Percentiles rank a stretch among this genome's conserved stretches.
Conservation (phyloP, 768 basidiomycete species). For the Exsudoporus frostii region DNA sequence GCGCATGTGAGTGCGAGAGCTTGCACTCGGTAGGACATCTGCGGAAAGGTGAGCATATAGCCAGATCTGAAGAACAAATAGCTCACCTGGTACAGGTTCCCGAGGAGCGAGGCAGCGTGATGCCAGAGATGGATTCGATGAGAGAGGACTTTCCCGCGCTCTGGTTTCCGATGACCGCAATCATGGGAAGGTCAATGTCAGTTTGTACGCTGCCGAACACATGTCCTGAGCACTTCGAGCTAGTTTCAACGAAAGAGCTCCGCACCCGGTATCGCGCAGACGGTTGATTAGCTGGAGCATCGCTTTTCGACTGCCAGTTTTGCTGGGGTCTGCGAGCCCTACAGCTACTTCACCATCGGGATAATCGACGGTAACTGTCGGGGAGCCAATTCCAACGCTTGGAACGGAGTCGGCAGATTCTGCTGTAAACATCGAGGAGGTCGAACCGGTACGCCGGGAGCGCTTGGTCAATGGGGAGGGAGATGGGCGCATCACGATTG, state of each 20-base stretch:
- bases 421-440: neutral
- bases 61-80: neutral
- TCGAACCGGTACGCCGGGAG: neutral
- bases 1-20: slow-evolving; percentile 36
- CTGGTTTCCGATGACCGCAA: slow-evolving; percentile 70
- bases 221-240: neutral
- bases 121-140: slow-evolving; percentile 73
- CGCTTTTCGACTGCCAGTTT: slow-evolving; percentile 41
- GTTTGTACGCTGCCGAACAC: slow-evolving; percentile 49
- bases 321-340: slow-evolving; percentile 49
- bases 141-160: slow-evolving; percentile 76
- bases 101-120: slow-evolving; percentile 65
- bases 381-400: neutral
- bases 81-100: slow-evolving; percentile 72
- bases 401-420: neutral
- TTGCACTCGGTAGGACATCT: slow-evolving; percentile 61
- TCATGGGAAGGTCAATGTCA: slow-evolving; percentile 71
- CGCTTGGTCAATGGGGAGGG: neutral
- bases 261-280: slow-evolving; percentile 60
- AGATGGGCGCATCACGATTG: neutral
- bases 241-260: neutral
- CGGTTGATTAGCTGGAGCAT: slow-evolving; percentile 62
- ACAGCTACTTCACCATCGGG: slow-evolving; percentile 29
- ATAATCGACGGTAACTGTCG: neutral
- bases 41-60: neutral